Evolutionary conservation across 2,329 filamentous ascomycete species (phyloP), one percentile per base, ranked within the genome.

Genomic region (Xylariaceae sp.): DNA sequence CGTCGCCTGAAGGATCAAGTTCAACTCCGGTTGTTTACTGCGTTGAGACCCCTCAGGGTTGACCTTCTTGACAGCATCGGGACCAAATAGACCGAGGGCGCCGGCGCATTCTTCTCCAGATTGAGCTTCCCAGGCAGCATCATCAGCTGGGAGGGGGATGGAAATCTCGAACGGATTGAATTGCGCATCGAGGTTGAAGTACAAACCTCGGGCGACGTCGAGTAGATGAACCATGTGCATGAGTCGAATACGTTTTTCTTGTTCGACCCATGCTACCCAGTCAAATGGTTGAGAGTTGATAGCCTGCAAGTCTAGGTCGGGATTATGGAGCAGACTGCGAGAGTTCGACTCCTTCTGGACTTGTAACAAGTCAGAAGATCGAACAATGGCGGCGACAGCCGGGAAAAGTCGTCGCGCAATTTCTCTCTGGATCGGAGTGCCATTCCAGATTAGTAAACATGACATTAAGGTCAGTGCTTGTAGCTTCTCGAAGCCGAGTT

Each of bases 41-140:
- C 83, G 78, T 64, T 82, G 80, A 54, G 83, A 88, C 3, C 87
- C 87, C 60, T 83, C 81, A 2, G 80, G 73, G 65, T 90, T 90
- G 58, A 71, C 76, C 23, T 74, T 74, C n/a, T 71, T 75, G 48
- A 86, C 84, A 17, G 79, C 77, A 10, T 79, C 76, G 1, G 78
- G 71, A 2, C 88, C 87, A 58, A 82, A 77, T 1, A 91, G 72
- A 3, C 87, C 87, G 2, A 91, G 75, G 5, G 86, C 84, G 63
- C 83, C 78, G 18, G 84, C 85, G 69, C 88, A 91, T 44, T 85
- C 81, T 13, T 79, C 72, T 4, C 77, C 73, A 45, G 78, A 81
- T 37, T 74, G 76, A 3, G 88, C 88, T 65, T 90, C 88, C 88
- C 88, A 91, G 2, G 85, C 84, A 13, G 85, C 86, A 71, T 91